phyloP scores from a whole-genome alignment of 2,329 filamentous ascomycete species.

The Achaetomium macrosporum region DNA sequence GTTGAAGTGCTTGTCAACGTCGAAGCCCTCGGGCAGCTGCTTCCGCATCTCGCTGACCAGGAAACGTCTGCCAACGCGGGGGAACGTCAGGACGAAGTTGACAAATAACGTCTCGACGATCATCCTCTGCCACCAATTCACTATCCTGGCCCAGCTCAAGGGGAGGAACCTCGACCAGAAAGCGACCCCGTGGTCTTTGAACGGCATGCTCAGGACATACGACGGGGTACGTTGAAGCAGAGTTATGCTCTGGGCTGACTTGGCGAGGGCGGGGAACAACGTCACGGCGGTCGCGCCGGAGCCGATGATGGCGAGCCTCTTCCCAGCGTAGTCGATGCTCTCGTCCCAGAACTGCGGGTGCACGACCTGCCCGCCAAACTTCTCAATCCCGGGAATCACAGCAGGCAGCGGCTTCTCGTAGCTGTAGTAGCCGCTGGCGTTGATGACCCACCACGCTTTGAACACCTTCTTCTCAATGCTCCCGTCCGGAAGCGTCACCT shows the following conservation, averaged over 20 bases:
- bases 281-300: constrained; percentile 77
- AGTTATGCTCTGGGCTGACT: constrained; percentile 61
- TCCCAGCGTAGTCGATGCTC: constrained; percentile 57
- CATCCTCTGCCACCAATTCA: constrained; percentile 46
- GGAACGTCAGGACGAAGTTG: constrained; percentile 48
- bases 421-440: constrained; percentile 64
- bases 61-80: constrained; percentile 41
- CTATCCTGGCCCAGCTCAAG: constrained; percentile 37
- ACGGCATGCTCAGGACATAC: constrained; percentile 56
- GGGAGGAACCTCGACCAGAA: constrained; percentile 42
- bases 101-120: constrained; percentile 43
- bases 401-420: constrained; percentile 58
- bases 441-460: constrained; percentile 51
- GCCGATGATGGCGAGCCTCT: constrained; percentile 67
- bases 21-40: constrained; percentile 49
- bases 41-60: constrained; percentile 40
- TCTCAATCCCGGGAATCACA: constrained; percentile 59
- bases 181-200: constrained; percentile 33
- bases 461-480: constrained; percentile 34
- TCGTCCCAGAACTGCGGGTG: constrained; percentile 76
- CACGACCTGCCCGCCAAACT: constrained; percentile 57
- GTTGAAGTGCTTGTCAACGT: constrained; percentile 57
- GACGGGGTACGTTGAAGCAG: constrained; percentile 76
- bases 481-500: constrained; percentile 28
- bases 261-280: constrained; percentile 62